Evolutionary conservation across 2,329 filamentous ascomycete genomes (phyloP).

Genomic region (Penicillium hordei): DNA sequence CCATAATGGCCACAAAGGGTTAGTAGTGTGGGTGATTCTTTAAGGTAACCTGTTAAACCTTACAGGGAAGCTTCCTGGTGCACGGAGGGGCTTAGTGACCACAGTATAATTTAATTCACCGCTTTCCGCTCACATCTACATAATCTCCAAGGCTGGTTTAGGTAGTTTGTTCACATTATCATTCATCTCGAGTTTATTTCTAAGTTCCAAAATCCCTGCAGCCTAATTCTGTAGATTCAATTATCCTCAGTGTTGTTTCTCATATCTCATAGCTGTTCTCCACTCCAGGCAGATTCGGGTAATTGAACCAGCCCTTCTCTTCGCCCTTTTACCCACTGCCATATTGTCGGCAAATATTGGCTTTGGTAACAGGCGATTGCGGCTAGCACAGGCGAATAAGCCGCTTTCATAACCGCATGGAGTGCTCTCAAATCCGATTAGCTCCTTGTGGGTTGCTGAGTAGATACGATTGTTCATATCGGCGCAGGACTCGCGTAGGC

Average conservation of each 20-base stretch:
- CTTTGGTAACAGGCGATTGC: too few species aligned
- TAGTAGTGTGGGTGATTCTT: slow-evolving; percentile 7
- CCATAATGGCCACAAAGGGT: slow-evolving; percentile 13
- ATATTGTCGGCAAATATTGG: too few species aligned
- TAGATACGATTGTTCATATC: too few species aligned
- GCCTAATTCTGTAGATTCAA: background rate
- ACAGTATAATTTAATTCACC: background rate
- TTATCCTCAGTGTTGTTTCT: background rate
- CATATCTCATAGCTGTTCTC: background rate
- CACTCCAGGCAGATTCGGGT: background rate
- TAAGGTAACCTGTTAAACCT: slow-evolving; percentile 18
- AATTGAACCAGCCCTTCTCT: background rate
- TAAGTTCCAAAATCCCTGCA: background rate
- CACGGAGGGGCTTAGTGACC: background rate
- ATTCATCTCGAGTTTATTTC: background rate
- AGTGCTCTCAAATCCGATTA: too few species aligned
- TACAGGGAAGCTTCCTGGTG: slow-evolving; percentile 9
- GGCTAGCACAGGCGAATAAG: too few species aligned
- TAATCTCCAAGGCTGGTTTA: too few species aligned
- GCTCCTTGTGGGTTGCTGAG: too few species aligned
- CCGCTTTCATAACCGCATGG: too few species aligned
- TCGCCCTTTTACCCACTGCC: background rate
- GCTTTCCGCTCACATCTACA: background rate
- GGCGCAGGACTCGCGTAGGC: too few species aligned
- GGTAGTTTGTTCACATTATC: too few species aligned